Conservation (phyloP, 2,329 filamentous ascomycete genomes). For the Fusarium drepaniforme region DNA sequence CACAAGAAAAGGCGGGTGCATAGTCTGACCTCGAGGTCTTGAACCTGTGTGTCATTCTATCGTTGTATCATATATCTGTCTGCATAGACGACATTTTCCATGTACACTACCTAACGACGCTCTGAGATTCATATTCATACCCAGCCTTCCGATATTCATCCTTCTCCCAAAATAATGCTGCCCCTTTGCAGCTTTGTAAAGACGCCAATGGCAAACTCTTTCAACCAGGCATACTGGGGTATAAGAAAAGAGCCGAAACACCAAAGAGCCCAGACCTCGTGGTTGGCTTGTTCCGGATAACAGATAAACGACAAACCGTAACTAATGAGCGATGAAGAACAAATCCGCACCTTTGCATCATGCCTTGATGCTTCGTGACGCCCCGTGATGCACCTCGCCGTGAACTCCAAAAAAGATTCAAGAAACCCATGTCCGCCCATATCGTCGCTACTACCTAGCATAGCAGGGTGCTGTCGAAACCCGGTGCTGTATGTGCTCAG, state of each 20-base stretch:
- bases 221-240: conserved; percentile 25
- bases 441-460: background rate
- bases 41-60: conserved; percentile 11
- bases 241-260: conserved; percentile 30
- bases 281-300: conserved; percentile 13
- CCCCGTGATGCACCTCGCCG: conserved; percentile 39
- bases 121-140: conserved; percentile 17
- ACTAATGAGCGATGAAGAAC: conserved; percentile 22
- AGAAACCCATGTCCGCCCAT: background rate
- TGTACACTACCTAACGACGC: conserved; percentile 35
- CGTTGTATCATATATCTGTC: conserved; percentile 17
- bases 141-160: conserved; percentile 13
- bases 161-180: conserved; percentile 15
- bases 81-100: conserved; percentile 29
- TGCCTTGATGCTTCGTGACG: conserved; percentile 38
- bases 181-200: conserved; percentile 24
- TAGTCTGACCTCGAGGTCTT: conserved; percentile 30
- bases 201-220: conserved; percentile 26
- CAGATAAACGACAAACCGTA: conserved; percentile 11
- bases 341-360: conserved; percentile 29
- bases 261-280: conserved; percentile 13
- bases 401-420: conserved; percentile 36
- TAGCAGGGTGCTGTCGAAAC: background rate
- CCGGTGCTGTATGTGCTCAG: conserved; percentile 35
- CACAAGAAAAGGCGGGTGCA: conserved; percentile 54